A percentile compares a stretch with the other conserved stretches of the same genome.
Evolutionary conservation across 306 rosid genomes (phyloP).

Genomic region (Dalbergia oliveri): DNA sequence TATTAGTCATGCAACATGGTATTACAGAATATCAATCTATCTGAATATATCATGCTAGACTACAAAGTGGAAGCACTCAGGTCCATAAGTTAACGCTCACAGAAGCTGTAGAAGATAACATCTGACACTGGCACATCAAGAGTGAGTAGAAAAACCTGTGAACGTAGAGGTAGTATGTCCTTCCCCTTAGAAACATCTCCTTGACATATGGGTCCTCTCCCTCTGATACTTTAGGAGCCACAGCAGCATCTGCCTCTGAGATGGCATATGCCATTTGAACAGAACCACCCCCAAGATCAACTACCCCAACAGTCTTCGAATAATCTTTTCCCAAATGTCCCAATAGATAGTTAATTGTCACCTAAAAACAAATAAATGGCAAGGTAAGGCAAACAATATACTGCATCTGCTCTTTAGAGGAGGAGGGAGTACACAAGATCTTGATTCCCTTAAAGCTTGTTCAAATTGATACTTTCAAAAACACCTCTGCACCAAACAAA

Average conservation of each 20-base stretch:
- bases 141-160: conserved; percentile 78
- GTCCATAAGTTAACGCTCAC: conserved; percentile 27
- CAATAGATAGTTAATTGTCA: conserved; percentile 89
- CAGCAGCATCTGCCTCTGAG: conserved; percentile 77
- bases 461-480: conserved; percentile 30
- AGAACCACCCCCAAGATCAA: conserved; percentile 99
- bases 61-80: conserved; percentile 13
- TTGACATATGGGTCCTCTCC: conserved; percentile 76
- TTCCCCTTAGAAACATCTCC: conserved; percentile 88
- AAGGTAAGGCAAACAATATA: conserved; percentile 44
- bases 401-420: conserved; percentile 28
- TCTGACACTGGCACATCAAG: conserved; percentile 35
- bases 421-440: conserved; percentile 36
- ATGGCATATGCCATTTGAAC: conserved; percentile 99
- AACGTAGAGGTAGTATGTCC: conserved; percentile 83
- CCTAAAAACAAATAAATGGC: conserved; percentile 60
- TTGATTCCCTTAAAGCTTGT: conserved; percentile 24
- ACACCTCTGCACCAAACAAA: conserved; percentile 13
- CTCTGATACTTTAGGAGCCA: conserved; percentile 67
- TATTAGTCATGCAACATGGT: conserved; percentile 38
- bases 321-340: conserved; percentile 90
- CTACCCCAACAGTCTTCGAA: conserved; percentile 89
- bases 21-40: conserved; percentile 8
- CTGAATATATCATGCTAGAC: conserved; percentile 31
- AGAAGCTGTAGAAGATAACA: conserved; percentile 16